These are phyloP conservation scores for Fusarium vanettenii DNA, from an alignment of 2,329 filamentous ascomycete genomes.

Conservation along the genomic window DNA sequence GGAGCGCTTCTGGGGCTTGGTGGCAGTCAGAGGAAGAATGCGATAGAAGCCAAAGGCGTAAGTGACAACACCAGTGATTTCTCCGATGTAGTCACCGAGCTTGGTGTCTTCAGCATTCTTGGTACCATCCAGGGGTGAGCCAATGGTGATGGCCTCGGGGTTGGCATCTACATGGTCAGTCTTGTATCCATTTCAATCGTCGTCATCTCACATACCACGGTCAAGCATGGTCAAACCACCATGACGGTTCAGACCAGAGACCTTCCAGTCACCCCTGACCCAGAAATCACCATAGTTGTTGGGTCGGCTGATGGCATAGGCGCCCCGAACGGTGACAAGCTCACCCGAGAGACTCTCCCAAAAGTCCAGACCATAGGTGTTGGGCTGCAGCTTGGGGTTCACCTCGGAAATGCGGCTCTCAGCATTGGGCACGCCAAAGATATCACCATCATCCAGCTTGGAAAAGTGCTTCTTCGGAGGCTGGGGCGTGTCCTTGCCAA, in stretches of 20 bases:
- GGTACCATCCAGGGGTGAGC: slow-evolving; percentile 72
- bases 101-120: slow-evolving; percentile 69
- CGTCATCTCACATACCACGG: slow-evolving; percentile 52
- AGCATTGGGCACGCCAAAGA: slow-evolving; percentile 75
- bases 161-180: slow-evolving; percentile 65
- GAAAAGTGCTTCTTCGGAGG: slow-evolving; percentile 73
- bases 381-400: slow-evolving; percentile 72
- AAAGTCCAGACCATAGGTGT: slow-evolving; percentile 75
- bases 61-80: slow-evolving; percentile 76
- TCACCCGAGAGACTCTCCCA: slow-evolving; percentile 78
- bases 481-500: slow-evolving; percentile 66
- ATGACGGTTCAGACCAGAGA: slow-evolving; percentile 70
- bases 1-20: slow-evolving; percentile 60
- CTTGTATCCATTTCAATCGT: too few species aligned
- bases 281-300: slow-evolving; percentile 76
- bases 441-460: slow-evolving; percentile 71
- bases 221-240: slow-evolving; percentile 73
- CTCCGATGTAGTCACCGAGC: slow-evolving; percentile 72
- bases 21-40: slow-evolving; percentile 71
- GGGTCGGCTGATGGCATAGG: slow-evolving; percentile 68
- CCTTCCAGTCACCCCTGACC: slow-evolving; percentile 73
- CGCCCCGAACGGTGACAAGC: slow-evolving; percentile 71
- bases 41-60: slow-evolving; percentile 77
- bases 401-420: slow-evolving; percentile 64
- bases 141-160: slow-evolving; percentile 75